Evolutionary conservation across 2,329 filamentous ascomycete genomes (phyloP).

Genomic region (Penicillium sp.): DNA sequence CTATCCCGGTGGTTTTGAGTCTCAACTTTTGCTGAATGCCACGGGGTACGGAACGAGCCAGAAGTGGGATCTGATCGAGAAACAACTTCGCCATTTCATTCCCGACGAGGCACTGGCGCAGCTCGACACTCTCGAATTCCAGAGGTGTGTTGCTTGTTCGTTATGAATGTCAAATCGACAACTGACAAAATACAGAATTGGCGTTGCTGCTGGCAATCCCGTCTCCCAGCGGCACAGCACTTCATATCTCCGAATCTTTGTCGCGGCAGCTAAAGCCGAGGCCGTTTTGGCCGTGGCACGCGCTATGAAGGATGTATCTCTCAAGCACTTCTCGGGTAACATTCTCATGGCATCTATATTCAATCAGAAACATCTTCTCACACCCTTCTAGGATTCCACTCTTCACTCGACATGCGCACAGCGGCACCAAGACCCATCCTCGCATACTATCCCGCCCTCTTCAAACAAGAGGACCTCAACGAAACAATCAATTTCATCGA

Average conservation of each 20-base stretch:
- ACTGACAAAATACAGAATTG: conserved; percentile 28
- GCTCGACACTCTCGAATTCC: conserved; percentile 57
- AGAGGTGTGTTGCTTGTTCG: conserved; percentile 34
- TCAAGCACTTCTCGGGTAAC: conserved; percentile 47
- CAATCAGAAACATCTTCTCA: too few species aligned
- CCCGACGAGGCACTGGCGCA: conserved; percentile 42
- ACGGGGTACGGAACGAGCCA: conserved; percentile 51
- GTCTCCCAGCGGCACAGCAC: conserved; percentile 45
- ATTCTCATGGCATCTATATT: too few species aligned
- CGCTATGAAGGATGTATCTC: conserved; percentile 38
- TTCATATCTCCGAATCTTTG: conserved; percentile 50
- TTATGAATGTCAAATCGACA: too few species aligned
- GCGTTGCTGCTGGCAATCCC: conserved; percentile 43
- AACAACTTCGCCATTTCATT: conserved; percentile 49
- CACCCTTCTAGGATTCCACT: conserved; percentile 39
- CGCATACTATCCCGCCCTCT: conserved; percentile 46
- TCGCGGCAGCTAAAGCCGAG: conserved; percentile 37
- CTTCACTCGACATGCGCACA: conserved; percentile 46
- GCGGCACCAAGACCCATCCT: conserved; percentile 44
- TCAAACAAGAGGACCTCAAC: conserved; percentile 29
- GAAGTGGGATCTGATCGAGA: conserved; percentile 55
- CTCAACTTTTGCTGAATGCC: conserved; percentile 49
- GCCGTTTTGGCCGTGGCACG: conserved; percentile 32
- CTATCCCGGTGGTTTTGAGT: conserved; percentile 53
- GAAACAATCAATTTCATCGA: conserved; percentile 31